Base-by-base conservation (phyloP, 257 asterid species). In the Asclepias syriaca region DNA sequence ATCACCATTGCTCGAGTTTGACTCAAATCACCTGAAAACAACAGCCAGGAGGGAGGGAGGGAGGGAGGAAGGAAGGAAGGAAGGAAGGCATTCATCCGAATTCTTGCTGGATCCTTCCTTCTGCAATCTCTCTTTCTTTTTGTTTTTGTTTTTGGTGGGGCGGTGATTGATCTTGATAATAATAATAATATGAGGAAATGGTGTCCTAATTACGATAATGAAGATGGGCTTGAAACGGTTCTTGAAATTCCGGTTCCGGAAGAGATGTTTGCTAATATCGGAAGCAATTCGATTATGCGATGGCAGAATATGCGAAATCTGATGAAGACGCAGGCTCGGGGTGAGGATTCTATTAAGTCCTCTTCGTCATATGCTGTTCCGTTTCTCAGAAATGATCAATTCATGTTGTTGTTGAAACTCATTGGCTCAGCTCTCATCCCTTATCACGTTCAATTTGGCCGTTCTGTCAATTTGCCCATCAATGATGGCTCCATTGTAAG, bases 211-310 rank as follows among this genome's bases (percentile, higher is more conserved):
- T 75, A 85, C 71, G 93, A 88, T 80, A 87, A 86, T 37, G 87
- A 88, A 73, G 85, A 83, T 64, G 91, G 85, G 11, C 80, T 88
- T 55, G 97, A 92, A 53, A 92, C 96, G 74, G 97, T 91, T 39
- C 78, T 91, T 74, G 98, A 93, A 86, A 96, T 93, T 24, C 96
- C 96, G 0, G 79, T 93, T 4, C 97, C 97, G 18, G 96, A 93
- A 75, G 96, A 89, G 49, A 89, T 88, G 97, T 91, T 84, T 70
- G 80, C 75, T 68, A 83, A 85, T 51, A 91, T 87, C 87, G 97
- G 96, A 55, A 77, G 77, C 82, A 86, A 72, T 70, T 84, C 94
- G 75, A 88, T 82, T 67, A 51, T 72, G 39, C 81, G 93, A n/a
- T 94, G 99, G 99, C 87, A 75, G 48, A 94, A 85, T 66, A 87